A percentile compares a stretch with the other conserved stretches of the same genome.
Evolutionary conservation across 108 stramenopile species (phyloP).

Genomic region (Skeletonema menzelii): DNA sequence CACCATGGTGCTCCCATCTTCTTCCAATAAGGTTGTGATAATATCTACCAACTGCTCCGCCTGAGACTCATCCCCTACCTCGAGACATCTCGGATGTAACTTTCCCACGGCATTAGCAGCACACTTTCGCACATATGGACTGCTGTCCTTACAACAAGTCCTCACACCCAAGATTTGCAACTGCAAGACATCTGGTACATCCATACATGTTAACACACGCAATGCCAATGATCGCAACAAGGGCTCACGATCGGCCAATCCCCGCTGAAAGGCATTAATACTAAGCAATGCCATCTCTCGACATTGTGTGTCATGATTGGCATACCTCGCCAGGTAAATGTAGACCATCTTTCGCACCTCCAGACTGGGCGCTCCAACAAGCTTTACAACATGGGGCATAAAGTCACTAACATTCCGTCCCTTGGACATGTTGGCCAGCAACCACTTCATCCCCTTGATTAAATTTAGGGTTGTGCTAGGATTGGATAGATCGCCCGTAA

Average conservation of each 20-base stretch:
- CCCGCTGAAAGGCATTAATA: constrained; percentile 98
- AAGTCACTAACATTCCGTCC: constrained; percentile 95
- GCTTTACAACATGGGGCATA: constrained; percentile 96
- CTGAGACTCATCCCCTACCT: constrained; percentile 47
- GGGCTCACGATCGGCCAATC: constrained; percentile 91
- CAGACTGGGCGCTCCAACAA: constrained; percentile 87
- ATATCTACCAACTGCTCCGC: constrained; percentile 60
- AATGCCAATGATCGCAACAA: constrained; percentile 95
- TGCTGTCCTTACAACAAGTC: constrained; percentile 90
- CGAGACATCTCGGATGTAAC: constrained; percentile 66
- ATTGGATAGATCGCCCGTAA: constrained; percentile 71
- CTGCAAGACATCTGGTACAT: constrained; percentile 96
- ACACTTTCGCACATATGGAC: constrained; percentile 98
- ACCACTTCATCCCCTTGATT: constrained; percentile 97
- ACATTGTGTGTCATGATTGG: constrained; percentile 89
- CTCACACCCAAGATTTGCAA: constrained; percentile 97
- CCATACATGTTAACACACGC: constrained; percentile 94
- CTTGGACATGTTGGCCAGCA: constrained; percentile 96
- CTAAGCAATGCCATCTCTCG: constrained; percentile 92
- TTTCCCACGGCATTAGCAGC: constrained; percentile 95
- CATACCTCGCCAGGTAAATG: constrained; percentile 96
- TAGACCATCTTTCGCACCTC: constrained; percentile 99
- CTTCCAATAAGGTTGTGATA: constrained; percentile 60
- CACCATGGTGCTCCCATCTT: constrained; percentile 94
- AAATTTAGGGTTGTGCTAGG: constrained; percentile 76